Evolutionary conservation across 495 filamentous ascomycete genomes (phyloP).

Genomic region (Penicillium robsamsonii): DNA sequence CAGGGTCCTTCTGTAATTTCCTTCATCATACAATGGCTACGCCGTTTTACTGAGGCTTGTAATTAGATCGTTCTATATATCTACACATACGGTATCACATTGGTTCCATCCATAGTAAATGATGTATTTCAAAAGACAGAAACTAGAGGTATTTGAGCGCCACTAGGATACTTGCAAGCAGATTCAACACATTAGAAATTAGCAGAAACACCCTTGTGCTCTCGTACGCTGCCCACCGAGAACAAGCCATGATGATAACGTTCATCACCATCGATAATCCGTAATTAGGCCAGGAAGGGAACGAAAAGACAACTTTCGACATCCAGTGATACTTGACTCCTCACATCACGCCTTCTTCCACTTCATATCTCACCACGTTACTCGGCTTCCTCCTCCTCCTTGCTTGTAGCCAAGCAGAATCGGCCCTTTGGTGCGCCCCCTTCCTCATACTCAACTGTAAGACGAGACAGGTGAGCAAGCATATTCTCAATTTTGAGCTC

Average conservation of each 20-base stretch:
- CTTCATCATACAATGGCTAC: too few relatives aligned
- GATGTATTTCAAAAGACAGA: neutral
- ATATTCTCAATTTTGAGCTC: constrained; percentile 76
- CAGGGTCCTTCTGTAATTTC: too few relatives aligned
- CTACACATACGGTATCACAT: neutral
- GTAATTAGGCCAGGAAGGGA: neutral
- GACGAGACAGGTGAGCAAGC: constrained; percentile 64
- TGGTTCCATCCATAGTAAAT: neutral
- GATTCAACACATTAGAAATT: constrained; percentile 2
- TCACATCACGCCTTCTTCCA: neutral
- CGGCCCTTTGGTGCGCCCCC: constrained; percentile 41
- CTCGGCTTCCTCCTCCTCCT: constrained; percentile 46
- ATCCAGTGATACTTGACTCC: neutral
- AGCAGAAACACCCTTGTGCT: neutral
- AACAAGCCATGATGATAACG: neutral
- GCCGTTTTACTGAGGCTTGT: too few relatives aligned
- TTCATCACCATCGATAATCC: neutral
- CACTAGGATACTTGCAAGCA: neutral
- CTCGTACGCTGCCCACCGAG: neutral
- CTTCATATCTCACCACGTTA: constrained; percentile 12
- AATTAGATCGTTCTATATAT: neutral
- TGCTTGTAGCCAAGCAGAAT: constrained; percentile 39
- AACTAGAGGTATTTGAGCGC: neutral
- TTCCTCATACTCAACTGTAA: constrained; percentile 67
- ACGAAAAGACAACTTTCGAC: neutral